phyloP scores from a whole-genome alignment of 768 basidiomycete genomes.

The Podaxis pistillaris region DNA sequence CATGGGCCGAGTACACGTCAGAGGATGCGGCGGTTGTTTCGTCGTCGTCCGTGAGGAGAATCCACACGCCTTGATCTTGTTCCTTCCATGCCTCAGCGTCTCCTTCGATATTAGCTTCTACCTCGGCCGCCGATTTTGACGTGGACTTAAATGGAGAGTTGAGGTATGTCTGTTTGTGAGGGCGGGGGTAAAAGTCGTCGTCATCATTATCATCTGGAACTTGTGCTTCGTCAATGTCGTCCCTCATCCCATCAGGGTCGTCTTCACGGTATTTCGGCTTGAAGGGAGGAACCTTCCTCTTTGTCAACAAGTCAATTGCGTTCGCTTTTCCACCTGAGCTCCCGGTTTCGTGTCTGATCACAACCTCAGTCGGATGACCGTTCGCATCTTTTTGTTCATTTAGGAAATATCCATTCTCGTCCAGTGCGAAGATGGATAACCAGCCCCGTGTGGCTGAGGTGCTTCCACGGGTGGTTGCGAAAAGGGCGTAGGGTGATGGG shows the following conservation, averaged over 20 bases:
- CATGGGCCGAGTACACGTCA: constrained; percentile 22
- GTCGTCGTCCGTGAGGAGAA: constrained; percentile 50
- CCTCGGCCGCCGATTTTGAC: background rate
- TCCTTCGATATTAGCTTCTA: background rate
- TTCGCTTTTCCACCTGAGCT: constrained; percentile 54
- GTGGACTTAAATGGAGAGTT: background rate
- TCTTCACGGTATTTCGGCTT: background rate
- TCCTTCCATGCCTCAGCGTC: background rate
- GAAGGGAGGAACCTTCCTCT: constrained; percentile 17
- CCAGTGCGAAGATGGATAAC: constrained; percentile 42
- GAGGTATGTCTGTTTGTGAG: background rate
- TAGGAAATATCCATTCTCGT: constrained; percentile 34
- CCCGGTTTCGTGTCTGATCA: constrained; percentile 40
- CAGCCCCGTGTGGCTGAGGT: constrained; percentile 35
- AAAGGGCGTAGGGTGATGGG: constrained; percentile 37
- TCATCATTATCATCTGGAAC: constrained; percentile 10
- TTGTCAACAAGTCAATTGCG: constrained; percentile 42
- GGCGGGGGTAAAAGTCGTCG: constrained; percentile 12
- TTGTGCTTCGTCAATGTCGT: background rate
- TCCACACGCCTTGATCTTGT: constrained; percentile 34
- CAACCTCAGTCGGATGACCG: constrained; percentile 18
- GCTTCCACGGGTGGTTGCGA: constrained; percentile 48
- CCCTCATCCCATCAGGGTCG: background rate
- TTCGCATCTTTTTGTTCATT: background rate
- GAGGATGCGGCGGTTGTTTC: constrained; percentile 24